These are phyloP conservation scores for Scleroderma citrinum DNA, from an alignment of 768 basidiomycete genomes.

Conservation along the genomic window DNA sequence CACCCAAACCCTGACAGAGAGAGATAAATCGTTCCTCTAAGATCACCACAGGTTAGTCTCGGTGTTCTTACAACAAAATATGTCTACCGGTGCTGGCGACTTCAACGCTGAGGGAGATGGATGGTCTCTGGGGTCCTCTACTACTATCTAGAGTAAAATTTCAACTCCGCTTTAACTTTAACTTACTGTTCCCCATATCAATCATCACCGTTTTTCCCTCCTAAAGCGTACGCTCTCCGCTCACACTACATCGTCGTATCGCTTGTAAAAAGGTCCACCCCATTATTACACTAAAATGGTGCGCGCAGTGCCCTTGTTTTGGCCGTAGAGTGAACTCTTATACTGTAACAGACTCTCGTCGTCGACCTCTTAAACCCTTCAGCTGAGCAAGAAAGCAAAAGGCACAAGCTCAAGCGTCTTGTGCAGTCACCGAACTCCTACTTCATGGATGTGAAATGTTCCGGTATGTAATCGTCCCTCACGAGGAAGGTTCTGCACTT, in stretches of 20 bases:
- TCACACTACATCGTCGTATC: background rate
- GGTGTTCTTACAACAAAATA: too few species aligned
- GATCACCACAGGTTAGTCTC: too few species aligned
- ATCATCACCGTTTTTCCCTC: background rate
- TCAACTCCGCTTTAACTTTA: constrained; percentile 9
- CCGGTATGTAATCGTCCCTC: constrained; percentile 55
- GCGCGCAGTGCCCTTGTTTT: too few species aligned
- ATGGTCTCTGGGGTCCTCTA: background rate
- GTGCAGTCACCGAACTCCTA: constrained; percentile 98
- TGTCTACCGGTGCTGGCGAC: too few species aligned
- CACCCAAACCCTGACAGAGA: too few species aligned
- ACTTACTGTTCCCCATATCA: background rate
- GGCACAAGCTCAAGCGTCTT: constrained; percentile 99
- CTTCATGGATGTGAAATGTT: constrained; percentile 99
- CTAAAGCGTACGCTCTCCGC: background rate
- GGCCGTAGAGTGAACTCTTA: background rate
- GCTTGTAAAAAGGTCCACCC: background rate
- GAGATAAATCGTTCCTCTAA: too few species aligned
- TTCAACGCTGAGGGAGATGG: too few species aligned
- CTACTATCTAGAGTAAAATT: background rate
- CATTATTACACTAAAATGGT: background rate
- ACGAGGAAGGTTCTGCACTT: background rate
- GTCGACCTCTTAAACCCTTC: constrained; percentile 97
- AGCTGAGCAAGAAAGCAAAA: constrained; percentile 74
- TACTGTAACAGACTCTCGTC: constrained; percentile 71